Conservation (phyloP, 2,329 filamentous ascomycete genomes). For the Fusarium sp. region DNA sequence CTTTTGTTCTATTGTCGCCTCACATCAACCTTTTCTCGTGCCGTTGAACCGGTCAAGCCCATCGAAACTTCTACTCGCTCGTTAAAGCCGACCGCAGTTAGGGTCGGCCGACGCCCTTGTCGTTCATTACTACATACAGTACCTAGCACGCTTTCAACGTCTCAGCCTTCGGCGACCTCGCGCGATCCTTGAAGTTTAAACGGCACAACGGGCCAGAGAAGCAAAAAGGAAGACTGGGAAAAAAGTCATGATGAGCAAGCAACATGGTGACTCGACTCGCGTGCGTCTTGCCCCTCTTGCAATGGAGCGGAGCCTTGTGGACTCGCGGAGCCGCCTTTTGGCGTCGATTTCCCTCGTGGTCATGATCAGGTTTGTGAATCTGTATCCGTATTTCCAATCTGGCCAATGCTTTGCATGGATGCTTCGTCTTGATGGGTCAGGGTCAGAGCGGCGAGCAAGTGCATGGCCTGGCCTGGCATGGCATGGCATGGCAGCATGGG, state of each 20-base stretch:
- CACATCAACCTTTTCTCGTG: conserved; percentile 22
- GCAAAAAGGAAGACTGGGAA: not conserved
- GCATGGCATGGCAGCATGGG: not conserved
- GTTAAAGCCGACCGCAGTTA: not conserved
- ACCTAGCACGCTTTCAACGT: not conserved
- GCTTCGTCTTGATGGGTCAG: conserved; percentile 6
- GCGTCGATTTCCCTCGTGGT: conserved; percentile 14
- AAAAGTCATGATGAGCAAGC: conserved; percentile 13
- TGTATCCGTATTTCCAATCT: conserved; percentile 11
- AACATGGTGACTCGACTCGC: conserved; percentile 21
- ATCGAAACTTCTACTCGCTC: not conserved
- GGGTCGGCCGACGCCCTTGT: conserved; percentile 2
- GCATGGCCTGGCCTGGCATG: conserved; percentile 17
- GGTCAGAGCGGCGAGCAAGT: not conserved
- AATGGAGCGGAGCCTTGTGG: conserved; percentile 5
- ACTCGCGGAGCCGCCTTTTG: conserved; percentile 23
- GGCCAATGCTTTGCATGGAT: conserved; percentile 21
- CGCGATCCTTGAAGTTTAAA: conserved; percentile 1
- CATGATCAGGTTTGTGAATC: conserved; percentile 8
- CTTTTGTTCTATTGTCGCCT: conserved; percentile 14
- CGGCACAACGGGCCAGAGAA: not conserved
- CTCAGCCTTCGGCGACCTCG: not conserved
- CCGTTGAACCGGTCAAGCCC: conserved; percentile 19
- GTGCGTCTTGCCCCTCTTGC: conserved; percentile 8
- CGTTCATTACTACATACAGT: not conserved